Base-by-base conservation (phyloP, 768 basidiomycete genomes). In the Panaeolus papilionaceus region DNA sequence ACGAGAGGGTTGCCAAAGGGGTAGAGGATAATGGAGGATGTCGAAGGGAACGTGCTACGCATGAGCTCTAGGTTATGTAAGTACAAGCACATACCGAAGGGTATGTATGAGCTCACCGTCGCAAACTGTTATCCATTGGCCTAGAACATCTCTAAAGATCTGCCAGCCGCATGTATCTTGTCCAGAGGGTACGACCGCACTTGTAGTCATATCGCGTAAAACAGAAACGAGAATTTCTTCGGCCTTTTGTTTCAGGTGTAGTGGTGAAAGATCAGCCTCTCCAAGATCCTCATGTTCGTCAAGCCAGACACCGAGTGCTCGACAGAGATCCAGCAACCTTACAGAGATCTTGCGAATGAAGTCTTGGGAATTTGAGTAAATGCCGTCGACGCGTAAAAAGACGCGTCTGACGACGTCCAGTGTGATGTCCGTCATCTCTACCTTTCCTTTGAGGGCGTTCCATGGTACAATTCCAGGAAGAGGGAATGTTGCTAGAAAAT, bases 281-380 rank as follows among this genome's bases (percentile, higher is more conserved):
- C 82, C 76, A 26, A 68, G 71, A n/a, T 76, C 69, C 23, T 80
- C 78, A 49, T 81, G 79, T n/a, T 79, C 79, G 63, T 86, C 85
- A 39, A 83, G 74, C 88, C 92, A 93, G 38, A 83, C 75, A 68
- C 90, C 89, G 40, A 92, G 79, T 1, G 83, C 82, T 64, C 81
- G 74, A 72, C 85, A 87, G 38, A 92, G 80, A 44, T 83, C 82
- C 11, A 91, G 72, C 49, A 92, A 73, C 44, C 84, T 80, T 28
- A 80, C 76, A 66, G 90, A 83, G 4, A 89, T 68, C 64, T 81
- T 85, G 70, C 82, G 79, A 28, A 86, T 79, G 39, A 89, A 74
- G 47, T 81, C 79, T 9, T 81, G 79, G 10, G 82, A 77, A 26
- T 80, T 79, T 45, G 76, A 75, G 72, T 84, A 89, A n/a, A 91